Evolutionary conservation across 345 rosid species (phyloP).

Genomic region (Syzygium aromaticum): DNA sequence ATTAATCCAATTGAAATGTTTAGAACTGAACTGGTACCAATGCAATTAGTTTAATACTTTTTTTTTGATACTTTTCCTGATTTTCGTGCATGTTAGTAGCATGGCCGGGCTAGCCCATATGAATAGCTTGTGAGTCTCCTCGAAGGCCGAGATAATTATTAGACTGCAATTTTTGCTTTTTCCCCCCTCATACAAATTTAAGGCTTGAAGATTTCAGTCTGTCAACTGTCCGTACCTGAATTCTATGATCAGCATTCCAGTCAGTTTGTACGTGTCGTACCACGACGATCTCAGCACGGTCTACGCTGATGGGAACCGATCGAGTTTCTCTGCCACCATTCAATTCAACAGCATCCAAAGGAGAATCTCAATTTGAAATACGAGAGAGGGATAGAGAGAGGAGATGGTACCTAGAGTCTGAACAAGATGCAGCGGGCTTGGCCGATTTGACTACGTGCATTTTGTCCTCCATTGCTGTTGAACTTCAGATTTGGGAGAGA

Average conservation of each 20-base stretch:
- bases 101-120: neutral
- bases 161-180: neutral
- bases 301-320: neutral
- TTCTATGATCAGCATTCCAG: constrained; percentile 15
- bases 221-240: constrained; percentile 5
- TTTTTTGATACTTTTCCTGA: neutral
- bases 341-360: neutral
- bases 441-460: too few relatives aligned
- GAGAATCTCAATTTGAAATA: neutral
- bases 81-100: neutral
- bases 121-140: neutral
- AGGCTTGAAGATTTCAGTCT: neutral
- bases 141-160: neutral
- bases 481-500: too few relatives aligned
- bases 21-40: too few relatives aligned
- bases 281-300: constrained; percentile 7
- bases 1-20: too few relatives aligned
- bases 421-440: too few relatives aligned
- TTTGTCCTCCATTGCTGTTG: too few relatives aligned
- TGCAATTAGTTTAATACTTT: too few relatives aligned
- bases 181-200: too few relatives aligned
- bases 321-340: neutral
- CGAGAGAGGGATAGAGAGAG: neutral
- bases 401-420: too few relatives aligned
- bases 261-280: constrained; percentile 19